These are phyloP conservation scores for Myochromella boudieri DNA, from an alignment of 768 basidiomycete genomes.

Conservation along the genomic window DNA sequence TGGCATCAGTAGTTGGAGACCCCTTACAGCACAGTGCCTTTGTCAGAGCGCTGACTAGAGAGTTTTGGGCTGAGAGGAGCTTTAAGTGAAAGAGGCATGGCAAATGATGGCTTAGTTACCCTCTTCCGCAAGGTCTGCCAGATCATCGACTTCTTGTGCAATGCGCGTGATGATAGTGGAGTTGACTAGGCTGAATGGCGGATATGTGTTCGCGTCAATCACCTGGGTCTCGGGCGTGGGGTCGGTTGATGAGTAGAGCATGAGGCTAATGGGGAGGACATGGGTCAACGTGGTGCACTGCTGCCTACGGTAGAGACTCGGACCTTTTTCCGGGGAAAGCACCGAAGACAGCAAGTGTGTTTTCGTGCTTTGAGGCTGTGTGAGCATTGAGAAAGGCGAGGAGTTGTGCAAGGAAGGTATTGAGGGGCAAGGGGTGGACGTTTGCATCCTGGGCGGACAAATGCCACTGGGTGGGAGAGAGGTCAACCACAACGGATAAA, in stretches of 20 bases:
- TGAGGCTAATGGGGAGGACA: conserved; percentile 50
- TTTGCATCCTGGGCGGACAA: conserved; percentile 50
- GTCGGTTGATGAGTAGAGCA: conserved; percentile 75
- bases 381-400: conserved; percentile 93
- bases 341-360: conserved; percentile 88
- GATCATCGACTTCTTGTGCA: conserved; percentile 55
- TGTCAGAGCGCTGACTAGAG: conserved; percentile 85
- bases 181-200: conserved; percentile 80
- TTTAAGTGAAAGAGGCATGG: conserved; percentile 14
- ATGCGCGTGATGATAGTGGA: conserved; percentile 62
- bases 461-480: conserved; percentile 87
- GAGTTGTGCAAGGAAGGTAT: conserved; percentile 78
- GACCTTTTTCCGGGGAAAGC: conserved; percentile 85
- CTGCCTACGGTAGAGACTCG: conserved; percentile 13
- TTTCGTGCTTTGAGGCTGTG: conserved; percentile 88
- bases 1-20: not conserved
- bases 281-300: conserved; percentile 3
- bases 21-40: conserved; percentile 86
- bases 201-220: conserved; percentile 79
- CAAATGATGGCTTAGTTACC: conserved; percentile 30
- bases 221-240: conserved; percentile 33
- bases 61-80: conserved; percentile 47
- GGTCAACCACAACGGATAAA: conserved; percentile 82
- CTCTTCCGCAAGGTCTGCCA: conserved; percentile 51
- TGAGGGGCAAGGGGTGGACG: conserved; percentile 57